Base-by-base conservation (phyloP, 2,329 filamentous ascomycete genomes). In the Colletotrichum caudatum region DNA sequence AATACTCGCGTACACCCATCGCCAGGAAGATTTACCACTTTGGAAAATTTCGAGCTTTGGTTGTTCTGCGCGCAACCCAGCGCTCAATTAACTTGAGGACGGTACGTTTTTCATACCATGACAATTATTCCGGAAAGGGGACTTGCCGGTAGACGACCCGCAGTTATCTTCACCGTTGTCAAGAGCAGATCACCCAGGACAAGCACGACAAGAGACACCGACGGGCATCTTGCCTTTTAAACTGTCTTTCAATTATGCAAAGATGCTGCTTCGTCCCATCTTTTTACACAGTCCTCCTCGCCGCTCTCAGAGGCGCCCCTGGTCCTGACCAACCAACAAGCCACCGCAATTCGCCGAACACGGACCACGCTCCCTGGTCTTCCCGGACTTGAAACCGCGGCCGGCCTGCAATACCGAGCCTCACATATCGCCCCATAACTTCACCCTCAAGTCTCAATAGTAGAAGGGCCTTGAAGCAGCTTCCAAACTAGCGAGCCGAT, bases 371-470 rank as follows among this genome's bases (percentile, higher is more conserved):
- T 61, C 59, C 54, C 33, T 6, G 44, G 64, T 39, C 58, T 44
- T 29, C 26, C 11, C 33, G 57, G 58, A 71, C 53, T 23, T 69
- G 69, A 68, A 71, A 69, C 69, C 57, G 16, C 5, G 33, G 33
- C 56, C 58, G 35, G 56, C 56, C 39, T n/a, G 8, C 56, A 51
- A 58, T 71, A 71, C 50, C 57, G 35, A 58, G 44, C 20, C 29
- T 44, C 44, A 58, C 41, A 67, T 62, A 71, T 67, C 51, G n/a
- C 44, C 29, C 41, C 48, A 69, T 60, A 69, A 35, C 39, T 59
- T 48, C 59, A 60, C 54, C 53, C 58, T 39, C 39, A 39, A 53
- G 64, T 68, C 33, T 63, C 64, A 53, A 58, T 62, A 63, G 41
- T 29, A 41, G 20, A 41, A 41, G 48, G 26, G 46, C 64, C 44